These are phyloP conservation scores for Puccinia polysora DNA, from an alignment of 1,284 basidiomycete species.

Conservation along the genomic window DNA sequence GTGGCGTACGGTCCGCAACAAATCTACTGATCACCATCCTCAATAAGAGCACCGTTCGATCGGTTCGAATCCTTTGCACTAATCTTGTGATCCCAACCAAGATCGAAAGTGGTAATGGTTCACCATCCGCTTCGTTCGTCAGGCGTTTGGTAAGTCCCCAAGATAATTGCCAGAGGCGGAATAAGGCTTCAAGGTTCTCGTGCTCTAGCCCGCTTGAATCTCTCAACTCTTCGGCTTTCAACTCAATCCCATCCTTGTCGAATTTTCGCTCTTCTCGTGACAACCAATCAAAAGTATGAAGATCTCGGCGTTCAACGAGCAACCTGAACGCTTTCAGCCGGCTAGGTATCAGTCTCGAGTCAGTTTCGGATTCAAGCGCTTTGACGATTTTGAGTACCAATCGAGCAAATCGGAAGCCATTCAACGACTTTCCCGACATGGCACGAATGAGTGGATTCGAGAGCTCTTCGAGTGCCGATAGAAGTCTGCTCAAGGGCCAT, in stretches of 20 bases:
- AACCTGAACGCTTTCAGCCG: conserved; percentile 22
- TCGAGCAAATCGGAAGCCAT: conserved; percentile 14
- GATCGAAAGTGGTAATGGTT: conserved; percentile 12
- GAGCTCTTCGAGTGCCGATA: conserved; percentile 8
- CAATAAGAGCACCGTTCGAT: conserved; percentile 9
- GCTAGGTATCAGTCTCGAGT: conserved; percentile 20
- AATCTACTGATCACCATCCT: conserved; percentile 32
- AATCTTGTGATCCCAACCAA: conserved; percentile 16
- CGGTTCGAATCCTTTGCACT: neutral
- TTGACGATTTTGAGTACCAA: conserved; percentile 15
- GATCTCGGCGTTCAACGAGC: conserved; percentile 18
- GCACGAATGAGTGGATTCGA: conserved; percentile 27
- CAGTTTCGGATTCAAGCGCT: conserved; percentile 17
- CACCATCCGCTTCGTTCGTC: neutral
- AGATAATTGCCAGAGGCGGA: conserved; percentile 20
- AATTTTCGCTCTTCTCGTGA: conserved; percentile 7
- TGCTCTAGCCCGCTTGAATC: neutral
- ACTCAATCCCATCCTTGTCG: conserved; percentile 28
- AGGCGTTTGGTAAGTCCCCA: conserved; percentile 23
- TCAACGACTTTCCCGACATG: conserved; percentile 27
- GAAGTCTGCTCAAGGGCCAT: conserved; percentile 25
- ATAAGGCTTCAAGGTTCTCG: neutral
- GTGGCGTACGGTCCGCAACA: conserved; percentile 26
- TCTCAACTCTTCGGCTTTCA: neutral
- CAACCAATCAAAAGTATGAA: conserved; percentile 34